These are phyloP conservation scores for Cladosporium phlei DNA, from an alignment of 2,329 filamentous ascomycete genomes.

Conservation along the genomic window DNA sequence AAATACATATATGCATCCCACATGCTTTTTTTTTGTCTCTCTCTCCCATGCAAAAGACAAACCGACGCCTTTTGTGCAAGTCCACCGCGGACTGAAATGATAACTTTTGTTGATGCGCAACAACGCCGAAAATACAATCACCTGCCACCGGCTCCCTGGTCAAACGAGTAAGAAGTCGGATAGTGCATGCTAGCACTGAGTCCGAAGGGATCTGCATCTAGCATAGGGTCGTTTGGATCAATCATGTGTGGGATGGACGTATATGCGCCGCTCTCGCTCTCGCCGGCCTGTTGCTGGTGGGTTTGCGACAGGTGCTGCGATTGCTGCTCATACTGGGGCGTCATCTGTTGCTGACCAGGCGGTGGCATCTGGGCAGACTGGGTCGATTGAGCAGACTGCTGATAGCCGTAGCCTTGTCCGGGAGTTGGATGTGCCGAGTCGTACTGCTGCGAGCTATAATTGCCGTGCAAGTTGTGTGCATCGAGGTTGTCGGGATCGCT, in stretches of 20 bases:
- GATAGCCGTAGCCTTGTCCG: constrained; percentile 14
- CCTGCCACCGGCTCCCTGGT: constrained; percentile 15
- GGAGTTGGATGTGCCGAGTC: constrained; percentile 16
- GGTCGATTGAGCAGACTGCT: constrained; percentile 16
- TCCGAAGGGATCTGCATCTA: constrained; percentile 91
- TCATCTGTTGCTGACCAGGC: constrained; percentile 19
- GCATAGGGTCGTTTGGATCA: constrained; percentile 74
- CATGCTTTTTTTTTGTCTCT: constrained; percentile 1
- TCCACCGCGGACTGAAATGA: background rate
- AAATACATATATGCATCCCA: constrained; percentile 3
- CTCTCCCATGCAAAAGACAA: background rate
- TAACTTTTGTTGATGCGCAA: constrained; percentile 3
- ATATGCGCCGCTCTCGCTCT: constrained; percentile 16
- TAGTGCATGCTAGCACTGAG: constrained; percentile 94
- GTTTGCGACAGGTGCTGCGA: constrained; percentile 5
- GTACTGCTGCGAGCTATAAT: constrained; percentile 26
- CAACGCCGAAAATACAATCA: background rate
- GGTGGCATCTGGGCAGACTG: constrained; percentile 20
- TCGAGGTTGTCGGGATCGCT: constrained; percentile 15
- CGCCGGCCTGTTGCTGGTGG: constrained; percentile 6
- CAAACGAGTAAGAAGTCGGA: constrained; percentile 63
- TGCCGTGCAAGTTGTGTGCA: constrained; percentile 22
- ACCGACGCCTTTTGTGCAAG: constrained; percentile 10
- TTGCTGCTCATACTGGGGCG: constrained; percentile 14
- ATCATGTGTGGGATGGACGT: constrained; percentile 43